A percentile compares a stretch with the other conserved stretches of the same genome.
phyloP scores from a whole-genome alignment of 768 basidiomycete species.

The Pholiota microspora region DNA sequence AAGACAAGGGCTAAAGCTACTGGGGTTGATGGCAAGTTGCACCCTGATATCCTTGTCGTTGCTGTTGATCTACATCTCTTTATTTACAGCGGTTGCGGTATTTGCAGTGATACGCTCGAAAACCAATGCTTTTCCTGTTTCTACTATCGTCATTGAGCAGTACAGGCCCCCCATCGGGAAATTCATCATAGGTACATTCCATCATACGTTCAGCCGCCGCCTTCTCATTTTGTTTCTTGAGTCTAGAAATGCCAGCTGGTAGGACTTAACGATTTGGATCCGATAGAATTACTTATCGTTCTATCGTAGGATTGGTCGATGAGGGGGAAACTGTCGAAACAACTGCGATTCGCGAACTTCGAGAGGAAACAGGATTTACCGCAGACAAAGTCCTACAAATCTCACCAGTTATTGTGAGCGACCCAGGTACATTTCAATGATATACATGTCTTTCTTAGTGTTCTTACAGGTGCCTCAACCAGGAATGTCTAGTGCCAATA shows the following conservation, averaged over 20 bases:
- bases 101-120: constrained; percentile 78
- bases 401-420: constrained; percentile 59
- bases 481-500: constrained; percentile 95
- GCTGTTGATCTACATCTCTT: constrained; percentile 7
- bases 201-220: no score
- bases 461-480: not conserved
- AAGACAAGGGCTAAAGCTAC: constrained; percentile 69
- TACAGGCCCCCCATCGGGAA: constrained; percentile 86
- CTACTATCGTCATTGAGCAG: constrained; percentile 88
- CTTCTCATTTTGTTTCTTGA: not conserved
- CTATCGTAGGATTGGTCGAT: constrained; percentile 70
- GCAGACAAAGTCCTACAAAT: constrained; percentile 62
- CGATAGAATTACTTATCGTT: not conserved
- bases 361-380: constrained; percentile 91
- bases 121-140: constrained; percentile 65
- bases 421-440: constrained; percentile 55
- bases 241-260: constrained; percentile 38
- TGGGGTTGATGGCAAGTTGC: constrained; percentile 70
- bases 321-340: constrained; percentile 78
- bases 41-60: not conserved
- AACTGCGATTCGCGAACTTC: constrained; percentile 84
- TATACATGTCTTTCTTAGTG: constrained; percentile 2
- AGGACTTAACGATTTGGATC: not conserved
- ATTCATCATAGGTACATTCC: constrained; percentile 61
- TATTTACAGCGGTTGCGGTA: constrained; percentile 71